Evolutionary conservation across 495 filamentous ascomycete species (phyloP).

Genomic region (Beverwykella pulmonaria): DNA sequence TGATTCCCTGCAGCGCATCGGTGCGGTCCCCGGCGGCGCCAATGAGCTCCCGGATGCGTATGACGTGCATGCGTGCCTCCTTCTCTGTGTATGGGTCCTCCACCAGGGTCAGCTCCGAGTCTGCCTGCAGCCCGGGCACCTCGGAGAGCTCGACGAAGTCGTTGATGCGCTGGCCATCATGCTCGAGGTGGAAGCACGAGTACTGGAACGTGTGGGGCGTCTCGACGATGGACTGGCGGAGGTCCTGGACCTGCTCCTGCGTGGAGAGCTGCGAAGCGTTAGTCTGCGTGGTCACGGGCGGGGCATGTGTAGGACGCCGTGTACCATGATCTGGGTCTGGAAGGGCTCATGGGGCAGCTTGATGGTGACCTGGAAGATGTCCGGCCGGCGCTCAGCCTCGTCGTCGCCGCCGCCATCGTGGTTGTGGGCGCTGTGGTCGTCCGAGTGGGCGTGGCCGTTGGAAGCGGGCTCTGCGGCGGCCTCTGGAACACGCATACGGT

Average conservation of each 20-base stretch:
- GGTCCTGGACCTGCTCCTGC: conserved; percentile 95
- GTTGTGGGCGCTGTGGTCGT: conserved; percentile 6
- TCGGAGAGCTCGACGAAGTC: conserved; percentile 95
- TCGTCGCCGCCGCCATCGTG: conserved; percentile 13
- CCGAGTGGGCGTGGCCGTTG: conserved; percentile 1
- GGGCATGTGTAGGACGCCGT: not conserved
- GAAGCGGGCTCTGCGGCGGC: conserved; percentile 16
- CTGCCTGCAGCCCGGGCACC: conserved; percentile 72
- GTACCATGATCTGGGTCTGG: conserved; percentile 82
- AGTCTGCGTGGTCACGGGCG: not conserved
- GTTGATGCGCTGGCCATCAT: conserved; percentile 81
- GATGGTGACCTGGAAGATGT: conserved; percentile 78
- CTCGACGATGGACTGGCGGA: conserved; percentile 95
- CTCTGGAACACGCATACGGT: conserved; percentile 11
- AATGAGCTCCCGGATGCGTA: conserved; percentile 87
- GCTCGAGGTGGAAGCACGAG: conserved; percentile 97
- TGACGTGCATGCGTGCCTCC: conserved; percentile 91
- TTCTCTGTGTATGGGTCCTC: conserved; percentile 99
- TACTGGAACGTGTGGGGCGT: conserved; percentile 92
- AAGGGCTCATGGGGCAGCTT: conserved; percentile 79
- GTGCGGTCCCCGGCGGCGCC: conserved; percentile 86
- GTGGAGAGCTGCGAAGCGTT: conserved; percentile 68
- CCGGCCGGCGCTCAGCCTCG: conserved; percentile 5
- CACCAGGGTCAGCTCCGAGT: conserved; percentile 76
- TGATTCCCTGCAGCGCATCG: conserved; percentile 83